Evolutionary conservation across 31 red algal genomes (phyloP), one percentile per base, ranked within the genome.

Genomic region (Pterothamnion heteromorphum): DNA sequence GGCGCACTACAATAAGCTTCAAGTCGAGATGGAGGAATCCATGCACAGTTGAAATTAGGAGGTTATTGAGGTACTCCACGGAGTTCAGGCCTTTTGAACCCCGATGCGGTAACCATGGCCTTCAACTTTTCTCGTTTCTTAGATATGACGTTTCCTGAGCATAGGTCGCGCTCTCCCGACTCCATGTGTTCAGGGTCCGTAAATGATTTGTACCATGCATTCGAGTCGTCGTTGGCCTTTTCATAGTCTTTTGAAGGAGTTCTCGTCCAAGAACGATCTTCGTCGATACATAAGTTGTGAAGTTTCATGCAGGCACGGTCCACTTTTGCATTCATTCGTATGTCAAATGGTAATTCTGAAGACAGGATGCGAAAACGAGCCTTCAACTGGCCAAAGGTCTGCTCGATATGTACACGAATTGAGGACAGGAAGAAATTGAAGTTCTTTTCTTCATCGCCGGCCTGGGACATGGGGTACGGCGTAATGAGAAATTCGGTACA

Each of bases 381-480:
- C 0, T 64, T 18, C 0, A 94, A 27, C 43, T 88, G 84, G 23
- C 89, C 93, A 44, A 94, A 94, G 0, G 93, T 39, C 41, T 94
- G 93, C 30, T 92, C 93, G 2, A 94, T 74, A 87, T 94, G 90
- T 24, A 94, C 90, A 0, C 93, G 90, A 0, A 87, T 34, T 2
- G 93, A 92, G 2, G 76, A 92, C 9, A 83, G 74, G 23, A 78
- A 87, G 58, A 92, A 94, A 74, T 94, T 94, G 37, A 92, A 94
- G 14, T 33, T 37, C 34, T 88, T 83, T 44, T 92, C 71, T 35
- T 36, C 74, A 71, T 58, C 33, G 0, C 3, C 34, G 34, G 2
- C 58, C 32, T 93, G 71, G 33, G 37, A 90, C 9, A 31, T 38
- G 14, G 92, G 86, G 51, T 18, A 64, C 51, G 9, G 51, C 24